Evolutionary conservation across 108 stramenopile species (phyloP).

Genomic region (Discostella stelligeroides): DNA sequence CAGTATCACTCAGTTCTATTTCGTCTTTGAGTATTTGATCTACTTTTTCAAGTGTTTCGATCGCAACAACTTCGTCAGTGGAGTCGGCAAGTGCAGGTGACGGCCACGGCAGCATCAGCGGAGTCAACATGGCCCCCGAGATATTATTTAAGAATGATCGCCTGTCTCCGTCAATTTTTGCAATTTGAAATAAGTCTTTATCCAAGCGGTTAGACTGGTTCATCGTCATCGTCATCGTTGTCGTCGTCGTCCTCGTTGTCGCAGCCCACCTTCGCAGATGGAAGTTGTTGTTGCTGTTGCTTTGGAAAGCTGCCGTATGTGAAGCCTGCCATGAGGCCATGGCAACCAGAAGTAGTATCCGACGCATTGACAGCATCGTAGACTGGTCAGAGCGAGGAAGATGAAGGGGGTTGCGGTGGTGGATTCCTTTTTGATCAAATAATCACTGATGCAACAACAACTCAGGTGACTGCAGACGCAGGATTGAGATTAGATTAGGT

Average conservation of each 20-base stretch:
- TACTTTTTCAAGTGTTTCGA: slow-evolving; percentile 14
- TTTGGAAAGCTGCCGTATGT: background rate
- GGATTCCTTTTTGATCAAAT: too few relatives aligned
- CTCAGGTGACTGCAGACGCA: too few relatives aligned
- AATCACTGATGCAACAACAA: too few relatives aligned
- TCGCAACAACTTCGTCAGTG: background rate
- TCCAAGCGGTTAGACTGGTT: too few relatives aligned
- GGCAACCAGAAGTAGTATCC: background rate
- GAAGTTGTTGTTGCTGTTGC: too few relatives aligned
- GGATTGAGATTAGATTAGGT: too few relatives aligned
- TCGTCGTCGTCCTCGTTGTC: too few relatives aligned
- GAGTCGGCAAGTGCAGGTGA: too few relatives aligned
- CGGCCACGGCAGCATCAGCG: too few relatives aligned
- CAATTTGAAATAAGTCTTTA: background rate
- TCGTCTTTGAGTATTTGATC: slow-evolving; percentile 35
- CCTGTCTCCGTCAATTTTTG: background rate
- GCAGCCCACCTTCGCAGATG: background rate
- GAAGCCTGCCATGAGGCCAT: background rate
- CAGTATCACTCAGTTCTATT: slow-evolving; percentile 20
- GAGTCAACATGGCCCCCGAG: background rate
- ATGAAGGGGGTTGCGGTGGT: too few relatives aligned
- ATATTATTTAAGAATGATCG: background rate
- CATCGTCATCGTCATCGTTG: background rate
- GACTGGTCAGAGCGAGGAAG: too few relatives aligned
- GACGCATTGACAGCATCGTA: background rate